phyloP scores from a whole-genome alignment of 768 basidiomycete species.

The Boletus insuetus region DNA sequence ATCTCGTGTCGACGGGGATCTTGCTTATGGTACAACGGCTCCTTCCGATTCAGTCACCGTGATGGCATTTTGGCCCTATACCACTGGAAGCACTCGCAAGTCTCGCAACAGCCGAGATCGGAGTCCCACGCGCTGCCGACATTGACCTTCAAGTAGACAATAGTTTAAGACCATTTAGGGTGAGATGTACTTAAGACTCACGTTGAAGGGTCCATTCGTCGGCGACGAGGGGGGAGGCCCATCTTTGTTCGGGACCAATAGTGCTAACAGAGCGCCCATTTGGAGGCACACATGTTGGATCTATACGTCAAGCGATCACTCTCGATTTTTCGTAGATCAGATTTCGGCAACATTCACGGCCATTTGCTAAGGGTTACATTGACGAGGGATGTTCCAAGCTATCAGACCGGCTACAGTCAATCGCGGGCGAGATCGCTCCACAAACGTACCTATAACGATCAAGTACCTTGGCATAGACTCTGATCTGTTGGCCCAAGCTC shows the following conservation, averaged over 20 bases:
- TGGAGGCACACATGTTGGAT: constrained; percentile 3
- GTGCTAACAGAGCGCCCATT: constrained; percentile 2
- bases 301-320: not conserved
- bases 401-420: not conserved
- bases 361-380: not conserved
- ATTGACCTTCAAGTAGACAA: not conserved
- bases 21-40: not conserved
- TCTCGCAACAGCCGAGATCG: constrained; percentile 14
- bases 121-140: constrained; percentile 23
- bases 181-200: no score
- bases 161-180: not conserved
- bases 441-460: not conserved
- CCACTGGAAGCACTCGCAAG: not conserved
- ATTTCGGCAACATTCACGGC: not conserved
- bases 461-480: not conserved
- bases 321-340: constrained; percentile 11
- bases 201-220: no score
- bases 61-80: constrained; percentile 8
- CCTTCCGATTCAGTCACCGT: constrained; percentile 9
- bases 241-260: constrained; percentile 11
- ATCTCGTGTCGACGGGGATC: constrained; percentile 16
- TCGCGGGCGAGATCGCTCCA: constrained; percentile 12
- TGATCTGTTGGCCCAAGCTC: not conserved
- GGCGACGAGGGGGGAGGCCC: not conserved
- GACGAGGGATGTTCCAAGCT: not conserved